Base-by-base conservation (phyloP, 768 basidiomycete genomes). In the Russula sp. region DNA sequence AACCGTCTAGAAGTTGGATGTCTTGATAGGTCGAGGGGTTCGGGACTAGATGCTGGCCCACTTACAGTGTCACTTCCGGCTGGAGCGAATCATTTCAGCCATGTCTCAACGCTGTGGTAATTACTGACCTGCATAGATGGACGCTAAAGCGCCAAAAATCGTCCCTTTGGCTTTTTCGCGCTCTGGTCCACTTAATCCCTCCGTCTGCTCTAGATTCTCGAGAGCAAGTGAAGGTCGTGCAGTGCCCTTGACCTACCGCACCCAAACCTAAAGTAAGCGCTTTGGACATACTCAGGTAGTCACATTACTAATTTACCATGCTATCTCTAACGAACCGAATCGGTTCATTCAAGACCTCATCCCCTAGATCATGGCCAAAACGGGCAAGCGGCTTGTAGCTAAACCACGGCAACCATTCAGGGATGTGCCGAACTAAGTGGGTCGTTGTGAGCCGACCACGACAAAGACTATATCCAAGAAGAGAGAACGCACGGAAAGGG, bases 341-440 rank as follows among this genome's bases (percentile, higher is more conserved):
- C 4, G 57, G 57, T 4, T n/a, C 47, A 57, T 57, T 10, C 7
- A 39, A 3, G 40, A 55, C 53, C 39, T 55, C 37, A 6, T 13
- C 4, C 20, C 53, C 35, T 20, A 55, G 9, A 32, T 47, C 32
- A 22, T 34, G 47, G 27, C 47, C 57, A 37, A 49, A 9, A 10
- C 20, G 35, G 14, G 47, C 57, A 37, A 57, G 57, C n/a, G 57
- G 57, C 35, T 57, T 57, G 47, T 48, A 57, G 13, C 57, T 57
- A 18, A 48, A 44, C 45, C 47, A 49, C 16, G 57, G 35, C 6
- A 57, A 6, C 45, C 57, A 48, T 3, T 47, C 57, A 14, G 57
- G 57, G 18, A 57, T 49, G 7, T 57, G 22, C 20, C 57, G 47
- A 31, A 57, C 47, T 57, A 42, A 14, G 34, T n/a, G 35, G n/a